These are phyloP conservation scores for Cyclocybe cylindracea DNA, from an alignment of 768 basidiomycete genomes.

Conservation along the genomic window DNA sequence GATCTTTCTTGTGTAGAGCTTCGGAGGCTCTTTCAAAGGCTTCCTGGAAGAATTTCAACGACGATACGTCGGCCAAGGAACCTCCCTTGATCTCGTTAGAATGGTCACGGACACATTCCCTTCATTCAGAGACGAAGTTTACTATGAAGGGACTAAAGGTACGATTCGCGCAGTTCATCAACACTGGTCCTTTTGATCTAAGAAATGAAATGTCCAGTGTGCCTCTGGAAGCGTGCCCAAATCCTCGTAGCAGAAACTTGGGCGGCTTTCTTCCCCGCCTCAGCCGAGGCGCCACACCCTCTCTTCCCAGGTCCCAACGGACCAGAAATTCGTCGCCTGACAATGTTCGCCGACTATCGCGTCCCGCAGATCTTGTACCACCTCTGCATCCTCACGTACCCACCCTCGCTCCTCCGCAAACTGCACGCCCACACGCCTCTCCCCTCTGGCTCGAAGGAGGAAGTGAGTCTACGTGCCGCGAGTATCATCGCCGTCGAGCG, in stretches of 20 bases:
- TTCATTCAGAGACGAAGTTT: conserved; percentile 71
- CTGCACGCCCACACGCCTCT: conserved; percentile 49
- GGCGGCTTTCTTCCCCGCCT: conserved; percentile 84
- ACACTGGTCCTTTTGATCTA: conserved; percentile 1
- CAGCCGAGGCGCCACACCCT: conserved; percentile 54
- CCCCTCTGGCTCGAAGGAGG: conserved; percentile 60
- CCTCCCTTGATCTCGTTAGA: conserved; percentile 72
- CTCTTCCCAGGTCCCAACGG: conserved; percentile 64
- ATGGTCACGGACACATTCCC: conserved; percentile 73
- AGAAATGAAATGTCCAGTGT: conserved; percentile 44
- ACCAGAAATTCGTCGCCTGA: conserved; percentile 67
- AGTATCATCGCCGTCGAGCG: conserved; percentile 81
- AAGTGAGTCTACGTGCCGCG: conserved; percentile 77
- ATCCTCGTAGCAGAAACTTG: conserved; percentile 90
- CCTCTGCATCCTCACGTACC: conserved; percentile 73
- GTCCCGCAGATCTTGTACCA: conserved; percentile 92
- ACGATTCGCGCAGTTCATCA: conserved; percentile 3
- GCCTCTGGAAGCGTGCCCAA: conserved; percentile 88
- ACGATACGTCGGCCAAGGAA: conserved; percentile 53
- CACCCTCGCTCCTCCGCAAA: conserved; percentile 53
- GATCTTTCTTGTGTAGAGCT: conserved; percentile 42
- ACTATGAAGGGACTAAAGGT: conserved; percentile 63
- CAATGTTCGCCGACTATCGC: conserved; percentile 95
- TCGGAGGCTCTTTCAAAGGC: conserved; percentile 68
- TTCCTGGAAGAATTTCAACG: conserved; percentile 65